These are phyloP conservation scores for Paradendryphiella salina DNA, from an alignment of 2,329 filamentous ascomycete species.

Conservation along the genomic window DNA sequence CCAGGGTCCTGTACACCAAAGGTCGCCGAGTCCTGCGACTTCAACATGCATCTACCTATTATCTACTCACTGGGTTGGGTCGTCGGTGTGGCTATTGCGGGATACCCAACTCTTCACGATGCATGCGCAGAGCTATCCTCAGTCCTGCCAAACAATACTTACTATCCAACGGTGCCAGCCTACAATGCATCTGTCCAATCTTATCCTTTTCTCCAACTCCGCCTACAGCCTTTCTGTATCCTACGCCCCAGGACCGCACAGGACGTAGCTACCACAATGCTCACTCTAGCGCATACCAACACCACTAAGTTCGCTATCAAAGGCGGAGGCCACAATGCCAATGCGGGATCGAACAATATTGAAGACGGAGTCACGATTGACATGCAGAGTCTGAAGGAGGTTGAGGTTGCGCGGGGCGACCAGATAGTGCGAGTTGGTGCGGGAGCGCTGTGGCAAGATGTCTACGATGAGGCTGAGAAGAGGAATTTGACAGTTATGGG, in stretches of 20 bases:
- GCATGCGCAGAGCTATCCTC: conserved; percentile 20
- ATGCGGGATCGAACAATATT: conserved; percentile 36
- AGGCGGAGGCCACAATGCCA: conserved; percentile 32
- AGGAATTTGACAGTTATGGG: conserved; percentile 24
- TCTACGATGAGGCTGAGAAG: conserved; percentile 38
- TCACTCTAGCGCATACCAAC: conserved; percentile 12
- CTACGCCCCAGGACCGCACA: conserved; percentile 22
- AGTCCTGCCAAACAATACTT: conserved; percentile 20
- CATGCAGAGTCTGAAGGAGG: conserved; percentile 29
- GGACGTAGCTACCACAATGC: conserved; percentile 26
- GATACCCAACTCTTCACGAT: not conserved
- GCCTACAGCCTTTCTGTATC: conserved; percentile 27
- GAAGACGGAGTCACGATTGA: conserved; percentile 40
- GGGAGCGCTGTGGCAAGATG: conserved; percentile 42
- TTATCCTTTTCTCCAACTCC: conserved; percentile 28
- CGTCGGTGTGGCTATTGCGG: not conserved
- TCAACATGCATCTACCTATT: conserved; percentile 15
- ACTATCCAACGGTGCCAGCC: conserved; percentile 19
- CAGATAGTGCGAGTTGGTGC: conserved; percentile 28
- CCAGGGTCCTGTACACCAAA: not conserved
- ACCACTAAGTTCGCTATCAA: conserved; percentile 29
- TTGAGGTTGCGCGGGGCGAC: conserved; percentile 17
- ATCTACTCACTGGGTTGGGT: conserved; percentile 5
- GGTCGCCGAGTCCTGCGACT: not conserved
- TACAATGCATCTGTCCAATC: conserved; percentile 32